These are phyloP conservation scores for Symbiodinium natans DNA, from an alignment of 73 alveolate genomes.

Conservation along the genomic window DNA sequence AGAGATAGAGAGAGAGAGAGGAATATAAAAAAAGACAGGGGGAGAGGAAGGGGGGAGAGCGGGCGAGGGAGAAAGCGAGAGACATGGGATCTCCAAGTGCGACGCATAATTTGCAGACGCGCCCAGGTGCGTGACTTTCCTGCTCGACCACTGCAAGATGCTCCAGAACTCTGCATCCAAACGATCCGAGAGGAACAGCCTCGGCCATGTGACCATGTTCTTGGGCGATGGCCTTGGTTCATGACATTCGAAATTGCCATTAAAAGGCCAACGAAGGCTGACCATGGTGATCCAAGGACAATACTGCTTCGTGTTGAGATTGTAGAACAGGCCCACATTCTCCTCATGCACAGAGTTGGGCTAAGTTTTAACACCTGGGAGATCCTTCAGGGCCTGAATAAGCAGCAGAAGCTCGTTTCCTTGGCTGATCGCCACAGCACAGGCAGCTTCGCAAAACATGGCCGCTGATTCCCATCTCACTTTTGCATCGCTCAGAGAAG, in stretches of 20 bases:
- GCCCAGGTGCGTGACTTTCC: slow-evolving; percentile 70
- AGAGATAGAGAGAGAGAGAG: no score
- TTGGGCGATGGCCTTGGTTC: slow-evolving; percentile 37
- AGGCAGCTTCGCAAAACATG: no score
- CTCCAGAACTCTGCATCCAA: not conserved
- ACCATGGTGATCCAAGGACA: not conserved
- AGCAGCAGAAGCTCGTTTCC: slow-evolving; percentile 77
- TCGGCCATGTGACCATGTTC: slow-evolving; percentile 62
- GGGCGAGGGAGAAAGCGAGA: no score
- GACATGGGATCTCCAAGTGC: no score
- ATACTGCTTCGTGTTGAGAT: slow-evolving; percentile 43
- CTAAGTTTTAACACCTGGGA: not conserved
- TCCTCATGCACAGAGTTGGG: not conserved
- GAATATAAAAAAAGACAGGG: no score
- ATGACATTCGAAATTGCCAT: no score
- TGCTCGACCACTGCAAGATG: not conserved
- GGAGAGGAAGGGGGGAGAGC: no score
- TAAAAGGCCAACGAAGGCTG: no score
- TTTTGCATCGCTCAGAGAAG: no score
- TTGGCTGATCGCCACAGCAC: not conserved
- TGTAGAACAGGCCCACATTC: slow-evolving; percentile 69
- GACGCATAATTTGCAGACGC: slow-evolving; percentile 54
- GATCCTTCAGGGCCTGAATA: slow-evolving; percentile 19
- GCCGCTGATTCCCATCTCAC: no score
- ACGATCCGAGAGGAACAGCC: not conserved